Evolutionary conservation across 768 basidiomycete genomes (phyloP), one percentile per base, ranked within the genome.

Genomic region (Ramaria rubella): DNA sequence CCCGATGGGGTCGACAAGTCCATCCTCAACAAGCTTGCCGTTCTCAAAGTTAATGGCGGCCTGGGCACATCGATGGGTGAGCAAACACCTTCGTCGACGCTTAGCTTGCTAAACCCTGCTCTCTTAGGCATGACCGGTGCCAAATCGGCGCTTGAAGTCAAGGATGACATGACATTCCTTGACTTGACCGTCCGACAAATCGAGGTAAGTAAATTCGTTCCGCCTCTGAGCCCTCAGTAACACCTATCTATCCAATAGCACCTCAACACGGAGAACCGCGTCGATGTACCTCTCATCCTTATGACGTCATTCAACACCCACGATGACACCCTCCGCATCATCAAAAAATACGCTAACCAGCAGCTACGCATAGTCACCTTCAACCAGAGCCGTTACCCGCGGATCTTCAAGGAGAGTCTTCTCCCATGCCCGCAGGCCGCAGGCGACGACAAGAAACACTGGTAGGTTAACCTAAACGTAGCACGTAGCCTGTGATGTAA

Each of bases 281-380:
- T 90, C 72, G 87, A 96, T 72, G 90, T 95, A 44, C 94, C 92
- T n/a, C 87, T 96, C 70, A 88, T 96, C 74, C 83, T 97, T 67
- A 95, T 96, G 95, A 96, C 94, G 67, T 95, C 92, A 55, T 97
- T 98, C 81, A 95, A 95, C 78, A 97, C 94, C 19, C 90, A 94
- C 69, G 91, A 96, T 34, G 94, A 97, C 70, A 95, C 94, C 49
- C 83, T 90, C 60, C 87, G 90, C 62, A 91, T 96, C 79, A 92
- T 94, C 73, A 92, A 96, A 72, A 96, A 95, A 75, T 96, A 96
- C 70, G 84, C 86, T 50, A 90, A 93, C 75, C 93, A 94, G 75
- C 90, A 94, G 67, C 81, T 96, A 67, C 88, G 90, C 70, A 92
- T 95, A 72, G 85, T 86, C 52, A 86, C 84, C 58, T 94, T 94